Evolutionary conservation across 2,329 filamentous ascomycete species (phyloP).

Genomic region (Colletotrichum musicola): DNA sequence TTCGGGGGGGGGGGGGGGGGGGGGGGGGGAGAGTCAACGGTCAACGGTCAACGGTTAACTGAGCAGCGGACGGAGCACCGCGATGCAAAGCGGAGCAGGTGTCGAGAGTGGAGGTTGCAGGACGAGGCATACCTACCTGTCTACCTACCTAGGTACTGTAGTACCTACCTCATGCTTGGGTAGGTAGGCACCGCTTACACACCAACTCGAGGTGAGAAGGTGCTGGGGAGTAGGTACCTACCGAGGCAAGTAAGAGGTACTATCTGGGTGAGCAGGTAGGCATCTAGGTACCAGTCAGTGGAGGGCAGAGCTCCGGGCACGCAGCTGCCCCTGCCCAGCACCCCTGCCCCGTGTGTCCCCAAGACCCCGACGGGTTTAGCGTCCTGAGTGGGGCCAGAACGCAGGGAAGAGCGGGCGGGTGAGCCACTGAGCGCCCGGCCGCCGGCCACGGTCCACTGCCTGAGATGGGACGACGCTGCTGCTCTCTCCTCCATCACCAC

Average conservation of each 20-base stretch:
- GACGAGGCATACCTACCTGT: not conserved
- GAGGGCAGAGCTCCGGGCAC: slow-evolving; percentile 11
- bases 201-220: too few species aligned
- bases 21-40: not conserved
- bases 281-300: too few species aligned
- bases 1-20: slow-evolving; percentile 22
- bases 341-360: slow-evolving; percentile 8
- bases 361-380: not conserved
- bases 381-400: slow-evolving; percentile 4
- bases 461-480: slow-evolving; percentile 39
- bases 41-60: not conserved
- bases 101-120: not conserved
- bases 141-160: too few species aligned
- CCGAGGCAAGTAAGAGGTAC: too few species aligned
- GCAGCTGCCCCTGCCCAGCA: slow-evolving; percentile 11
- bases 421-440: slow-evolving; percentile 28
- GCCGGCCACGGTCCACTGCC: slow-evolving; percentile 29
- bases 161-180: too few species aligned
- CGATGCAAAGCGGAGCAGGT: slow-evolving; percentile 18
- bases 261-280: too few species aligned
- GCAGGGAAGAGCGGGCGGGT: slow-evolving; percentile 10
- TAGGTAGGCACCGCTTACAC: too few species aligned
- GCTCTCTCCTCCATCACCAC: slow-evolving; percentile 4
- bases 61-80: slow-evolving; percentile 26
- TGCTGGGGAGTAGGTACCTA: too few species aligned